These are phyloP conservation scores for Musa troglodytarum DNA, from an alignment of 176 grass and related monocot genomes.

Conservation along the genomic window DNA sequence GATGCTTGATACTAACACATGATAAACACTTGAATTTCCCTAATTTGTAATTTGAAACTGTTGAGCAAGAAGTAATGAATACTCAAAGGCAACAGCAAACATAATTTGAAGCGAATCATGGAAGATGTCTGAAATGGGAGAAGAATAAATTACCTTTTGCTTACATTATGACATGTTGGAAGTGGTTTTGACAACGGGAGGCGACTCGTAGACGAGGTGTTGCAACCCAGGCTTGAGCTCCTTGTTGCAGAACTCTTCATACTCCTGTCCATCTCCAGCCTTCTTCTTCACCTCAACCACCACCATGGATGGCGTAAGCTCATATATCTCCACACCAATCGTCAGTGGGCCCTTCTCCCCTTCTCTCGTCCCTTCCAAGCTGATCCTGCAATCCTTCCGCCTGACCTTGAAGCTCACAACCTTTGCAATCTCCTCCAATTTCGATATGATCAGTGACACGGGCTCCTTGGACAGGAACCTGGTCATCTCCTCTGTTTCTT, in stretches of 20 bases:
- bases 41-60: too few relatives aligned
- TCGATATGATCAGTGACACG: conserved; percentile 57
- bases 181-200: not conserved
- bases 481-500: conserved; percentile 61
- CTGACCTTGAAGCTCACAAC: conserved; percentile 59
- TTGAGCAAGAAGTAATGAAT: too few relatives aligned
- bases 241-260: conserved; percentile 73
- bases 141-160: not conserved
- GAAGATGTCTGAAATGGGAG: not conserved
- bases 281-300: conserved; percentile 95
- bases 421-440: conserved; percentile 87
- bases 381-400: conserved; percentile 75
- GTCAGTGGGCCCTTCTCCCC: conserved; percentile 76
- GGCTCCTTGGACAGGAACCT: conserved; percentile 68
- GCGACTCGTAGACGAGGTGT: conserved; percentile 44
- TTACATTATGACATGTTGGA: not conserved
- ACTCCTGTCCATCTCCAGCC: conserved; percentile 63
- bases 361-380: conserved; percentile 86
- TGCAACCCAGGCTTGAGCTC: conserved; percentile 88
- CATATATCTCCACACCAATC: conserved; percentile 74
- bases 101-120: too few relatives aligned
- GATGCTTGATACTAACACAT: too few relatives aligned
- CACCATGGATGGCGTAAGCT: conserved; percentile 75
- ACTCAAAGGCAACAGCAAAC: too few relatives aligned
- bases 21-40: too few relatives aligned